These are phyloP conservation scores for Mayamaea pseudoterrestris DNA, from an alignment of 108 stramenopile species.

Conservation along the genomic window DNA sequence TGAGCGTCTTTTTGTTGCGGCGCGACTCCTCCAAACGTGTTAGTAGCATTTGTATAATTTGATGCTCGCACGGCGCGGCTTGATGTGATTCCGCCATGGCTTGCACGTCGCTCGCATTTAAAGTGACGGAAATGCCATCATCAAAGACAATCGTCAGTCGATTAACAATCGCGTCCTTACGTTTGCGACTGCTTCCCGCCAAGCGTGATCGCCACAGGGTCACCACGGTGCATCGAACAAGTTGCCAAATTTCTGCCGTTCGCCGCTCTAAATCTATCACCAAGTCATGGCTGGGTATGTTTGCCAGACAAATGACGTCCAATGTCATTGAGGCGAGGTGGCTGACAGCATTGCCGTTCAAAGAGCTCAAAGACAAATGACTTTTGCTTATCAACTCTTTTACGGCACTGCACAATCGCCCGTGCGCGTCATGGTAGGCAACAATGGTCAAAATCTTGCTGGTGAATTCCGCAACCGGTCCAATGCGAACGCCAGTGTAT, in stretches of 20 bases:
- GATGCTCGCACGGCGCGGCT: slow-evolving; percentile 62
- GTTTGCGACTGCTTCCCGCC: slow-evolving; percentile 11
- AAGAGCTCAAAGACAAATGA: too few relatives aligned
- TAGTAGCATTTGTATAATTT: slow-evolving; percentile 49
- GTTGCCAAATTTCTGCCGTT: too few relatives aligned
- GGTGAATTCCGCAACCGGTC: slow-evolving; percentile 62
- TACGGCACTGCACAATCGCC: slow-evolving; percentile 18
- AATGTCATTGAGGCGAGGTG: too few relatives aligned
- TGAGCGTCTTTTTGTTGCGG: neutral
- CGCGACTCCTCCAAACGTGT: neutral
- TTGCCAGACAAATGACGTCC: slow-evolving; percentile 34
- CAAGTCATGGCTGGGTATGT: too few relatives aligned
- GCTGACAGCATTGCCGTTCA: too few relatives aligned
- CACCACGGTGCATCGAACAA: slow-evolving; percentile 54
- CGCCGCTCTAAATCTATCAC: too few relatives aligned
- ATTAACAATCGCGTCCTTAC: slow-evolving; percentile 13
- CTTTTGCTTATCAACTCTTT: slow-evolving; percentile 17
- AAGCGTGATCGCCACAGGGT: slow-evolving; percentile 60
- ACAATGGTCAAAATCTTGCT: slow-evolving; percentile 59
- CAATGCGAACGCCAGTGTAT: slow-evolving; percentile 42
- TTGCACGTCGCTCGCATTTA: slow-evolving; percentile 37
- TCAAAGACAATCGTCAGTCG: slow-evolving; percentile 39
- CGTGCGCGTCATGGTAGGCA: slow-evolving; percentile 38
- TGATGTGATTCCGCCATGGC: slow-evolving; percentile 52
- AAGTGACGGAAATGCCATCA: slow-evolving; percentile 26